These are phyloP conservation scores for Wickerhamiella cacticola DNA, from an alignment of 805 yeast genomes.

Conservation along the genomic window DNA sequence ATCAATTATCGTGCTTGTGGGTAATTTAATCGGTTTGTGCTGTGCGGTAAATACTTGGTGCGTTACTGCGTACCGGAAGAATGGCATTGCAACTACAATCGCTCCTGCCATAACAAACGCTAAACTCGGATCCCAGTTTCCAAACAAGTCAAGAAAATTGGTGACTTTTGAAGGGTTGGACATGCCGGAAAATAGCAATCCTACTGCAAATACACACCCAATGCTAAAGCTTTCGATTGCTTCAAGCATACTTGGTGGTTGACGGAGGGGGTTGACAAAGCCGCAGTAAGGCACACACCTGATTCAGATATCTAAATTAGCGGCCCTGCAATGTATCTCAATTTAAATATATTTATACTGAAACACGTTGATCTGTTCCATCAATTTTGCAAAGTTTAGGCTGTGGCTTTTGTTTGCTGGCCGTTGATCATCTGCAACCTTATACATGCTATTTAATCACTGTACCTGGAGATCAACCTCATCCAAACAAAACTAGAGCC, in stretches of 20 bases:
- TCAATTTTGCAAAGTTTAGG: too few species aligned
- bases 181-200: conserved; percentile 10
- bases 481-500: too few species aligned
- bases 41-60: not conserved
- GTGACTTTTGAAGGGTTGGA: conserved; percentile 9
- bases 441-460: too few species aligned
- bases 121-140: conserved; percentile 12
- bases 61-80: conserved; percentile 5
- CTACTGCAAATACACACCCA: conserved; percentile 8
- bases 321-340: too few species aligned
- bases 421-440: too few species aligned
- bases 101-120: conserved; percentile 13
- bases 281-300: not conserved
- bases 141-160: conserved; percentile 5
- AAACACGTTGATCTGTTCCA: too few species aligned
- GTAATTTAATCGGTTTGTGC: conserved; percentile 1
- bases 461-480: too few species aligned
- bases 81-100: conserved; percentile 8
- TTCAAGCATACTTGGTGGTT: too few species aligned
- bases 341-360: too few species aligned
- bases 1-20: conserved; percentile 3
- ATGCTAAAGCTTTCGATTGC: not conserved
- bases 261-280: not conserved
- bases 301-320: too few species aligned
- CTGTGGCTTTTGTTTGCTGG: too few species aligned